Percentiles rank a stretch among this genome's conserved stretches.
Evolutionary conservation across 192 early-diverging fungal species (phyloP).

Genomic region (Podila verticillata): DNA sequence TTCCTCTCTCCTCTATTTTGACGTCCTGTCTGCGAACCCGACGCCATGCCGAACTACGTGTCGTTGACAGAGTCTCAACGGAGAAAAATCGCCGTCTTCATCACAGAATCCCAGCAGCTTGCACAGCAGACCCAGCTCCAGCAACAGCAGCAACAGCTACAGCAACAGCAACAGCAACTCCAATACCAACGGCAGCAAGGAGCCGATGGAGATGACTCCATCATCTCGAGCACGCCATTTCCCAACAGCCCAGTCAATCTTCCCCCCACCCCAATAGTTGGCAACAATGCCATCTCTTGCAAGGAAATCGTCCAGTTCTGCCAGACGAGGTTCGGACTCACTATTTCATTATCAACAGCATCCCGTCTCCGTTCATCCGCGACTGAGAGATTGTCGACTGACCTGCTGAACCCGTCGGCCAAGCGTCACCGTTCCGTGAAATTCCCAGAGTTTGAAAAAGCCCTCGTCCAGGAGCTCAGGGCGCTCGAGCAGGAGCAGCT

Average conservation of each 20-base stretch:
- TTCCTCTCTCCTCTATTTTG: not conserved
- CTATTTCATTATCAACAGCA: constrained; percentile 46
- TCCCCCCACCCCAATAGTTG: constrained; percentile 13
- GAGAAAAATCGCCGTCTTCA: constrained; percentile 50
- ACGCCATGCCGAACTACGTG: constrained; percentile 46
- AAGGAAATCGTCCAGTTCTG: constrained; percentile 53
- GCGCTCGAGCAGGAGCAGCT: constrained; percentile 45
- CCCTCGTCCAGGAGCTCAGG: constrained; percentile 43
- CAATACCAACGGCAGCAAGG: not conserved
- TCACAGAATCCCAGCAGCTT: constrained; percentile 49
- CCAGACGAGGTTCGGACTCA: constrained; percentile 50
- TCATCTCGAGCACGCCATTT: constrained; percentile 7
- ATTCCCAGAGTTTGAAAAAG: constrained; percentile 51
- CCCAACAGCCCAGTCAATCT: constrained; percentile 16
- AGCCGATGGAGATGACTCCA: constrained; percentile 22
- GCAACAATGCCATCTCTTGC: constrained; percentile 41
- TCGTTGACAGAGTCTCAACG: constrained; percentile 48
- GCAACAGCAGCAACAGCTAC: constrained; percentile 8
- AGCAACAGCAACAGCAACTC: not conserved
- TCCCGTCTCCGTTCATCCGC: constrained; percentile 42
- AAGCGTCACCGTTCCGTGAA: constrained; percentile 51
- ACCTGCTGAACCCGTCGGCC: constrained; percentile 42
- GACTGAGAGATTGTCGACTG: constrained; percentile 45
- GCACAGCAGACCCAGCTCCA: constrained; percentile 11
- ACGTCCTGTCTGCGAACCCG: not conserved